Evolutionary conservation across 2,329 filamentous ascomycete genomes (phyloP), one percentile per base, ranked within the genome.

Genomic region (Phyllosticta paracitricarpa): DNA sequence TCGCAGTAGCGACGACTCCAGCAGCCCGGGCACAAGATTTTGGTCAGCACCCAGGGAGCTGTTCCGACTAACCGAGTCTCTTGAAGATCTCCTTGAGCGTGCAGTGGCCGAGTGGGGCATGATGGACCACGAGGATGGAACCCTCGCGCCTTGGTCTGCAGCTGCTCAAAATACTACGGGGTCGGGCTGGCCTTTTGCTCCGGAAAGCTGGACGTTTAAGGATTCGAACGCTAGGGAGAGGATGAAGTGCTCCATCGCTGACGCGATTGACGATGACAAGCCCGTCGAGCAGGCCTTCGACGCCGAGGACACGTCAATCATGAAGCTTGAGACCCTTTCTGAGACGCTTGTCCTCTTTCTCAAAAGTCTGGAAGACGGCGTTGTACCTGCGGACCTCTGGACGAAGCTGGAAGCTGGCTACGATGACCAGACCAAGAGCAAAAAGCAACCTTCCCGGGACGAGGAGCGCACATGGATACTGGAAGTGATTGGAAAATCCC

Each of bases 31-130:
- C 33, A 52, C 48, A 14, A 66, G 68, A 59, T 84, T 84, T 70
- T 87, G 88, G 70, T 93, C 91, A 10, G 91, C 91, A 1, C 93
- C 94, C 0, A 86, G 89, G 63, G 93, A 97, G 73, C 80, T 97
- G 8, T 95, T 96, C 75, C 87, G 87, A 70, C 82, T 99, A 68
- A 97, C 91, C 4, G 90, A 96, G 72, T 84, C 86, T 10, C 81
- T 96, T 72, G 82, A 85, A 69, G 79, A 82, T 66, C 71, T 85
- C 66, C 77, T 77, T 28, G 81, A 84, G 65, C 79, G 83, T 35
- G 79, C 82, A 10, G 73, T 85, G 26, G 84, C 83, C 8, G 84
- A 86, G 65, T 86, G 82, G 82, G 79, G 78, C 55, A 87, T 86
- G 84, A 81, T 77, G 28, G 76, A 77, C 58, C 68, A 71, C 51